phyloP scores from a whole-genome alignment of 164 flowering plant species.

The Amborella trichopoda region DNA sequence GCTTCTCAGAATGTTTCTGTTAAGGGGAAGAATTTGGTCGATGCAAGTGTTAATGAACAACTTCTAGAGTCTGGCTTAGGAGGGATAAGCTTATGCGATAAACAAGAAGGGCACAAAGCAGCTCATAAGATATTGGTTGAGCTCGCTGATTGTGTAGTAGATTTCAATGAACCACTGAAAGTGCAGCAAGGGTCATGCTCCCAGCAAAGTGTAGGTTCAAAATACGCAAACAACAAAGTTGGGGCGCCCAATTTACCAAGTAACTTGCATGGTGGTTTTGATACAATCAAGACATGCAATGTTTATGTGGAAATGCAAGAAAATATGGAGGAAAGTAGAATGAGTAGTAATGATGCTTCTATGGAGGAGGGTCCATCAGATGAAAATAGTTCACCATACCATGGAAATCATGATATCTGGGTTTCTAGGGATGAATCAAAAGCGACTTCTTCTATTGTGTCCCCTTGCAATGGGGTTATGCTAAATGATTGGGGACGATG shows the following conservation, averaged over 20 bases:
- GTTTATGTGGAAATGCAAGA: conserved; percentile 36
- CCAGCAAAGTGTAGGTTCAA: conserved; percentile 27
- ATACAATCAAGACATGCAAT: conserved; percentile 16
- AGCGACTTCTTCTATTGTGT: conserved; percentile 29
- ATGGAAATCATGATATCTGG: conserved; percentile 43
- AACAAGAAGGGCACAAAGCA: conserved; percentile 23
- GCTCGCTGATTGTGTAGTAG: conserved; percentile 49
- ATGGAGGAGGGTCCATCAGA: conserved; percentile 82
- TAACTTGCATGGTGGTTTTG: conserved; percentile 26
- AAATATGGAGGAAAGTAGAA: conserved; percentile 28
- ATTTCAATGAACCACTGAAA: conserved; percentile 25
- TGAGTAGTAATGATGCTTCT: conserved; percentile 19
- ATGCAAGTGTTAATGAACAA: conserved; percentile 15
- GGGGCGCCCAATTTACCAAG: conserved; percentile 25
- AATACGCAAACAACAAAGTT: conserved; percentile 20
- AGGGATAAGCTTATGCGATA: conserved; percentile 26
- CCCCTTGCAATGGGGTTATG: conserved; percentile 33
- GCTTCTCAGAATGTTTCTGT: conserved; percentile 22
- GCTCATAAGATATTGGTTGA: conserved; percentile 41
- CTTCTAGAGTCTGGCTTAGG: conserved; percentile 36
- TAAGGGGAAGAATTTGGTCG: conserved; percentile 28
- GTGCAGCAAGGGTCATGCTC: conserved; percentile 25
- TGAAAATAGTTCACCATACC: conserved; percentile 49
- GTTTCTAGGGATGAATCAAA: conserved; percentile 43
- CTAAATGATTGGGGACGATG: conserved; percentile 73